Base-by-base conservation (phyloP, 108 stramenopile genomes). In the Nitzschia sp. region DNA sequence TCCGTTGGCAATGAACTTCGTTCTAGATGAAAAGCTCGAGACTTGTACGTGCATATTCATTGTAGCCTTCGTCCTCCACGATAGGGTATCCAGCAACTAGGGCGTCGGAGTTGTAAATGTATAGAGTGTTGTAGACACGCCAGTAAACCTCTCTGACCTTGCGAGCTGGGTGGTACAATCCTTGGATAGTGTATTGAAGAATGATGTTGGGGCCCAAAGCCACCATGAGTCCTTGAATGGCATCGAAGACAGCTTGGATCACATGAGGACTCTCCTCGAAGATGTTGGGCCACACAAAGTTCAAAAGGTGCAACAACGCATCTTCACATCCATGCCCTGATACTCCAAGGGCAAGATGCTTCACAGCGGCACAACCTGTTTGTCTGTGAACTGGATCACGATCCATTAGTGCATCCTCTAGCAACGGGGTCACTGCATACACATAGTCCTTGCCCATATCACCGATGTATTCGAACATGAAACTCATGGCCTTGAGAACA, bases 391-490 rank as follows among this genome's bases (percentile, higher is more conserved):
- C 98, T 52, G 96, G 80, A 71, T 99, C 98, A 14, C 97, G 90
- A 68, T 98, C 97, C 94, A 94, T 97, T n/a, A 99, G 89, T 21
- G 98, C 97, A 83, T 99, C 97, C 72, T 98, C 96, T 21, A 99
- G 78, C 34, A 99, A 81, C 8, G 98, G 97, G 0, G 91, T 86
- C 8, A 98, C 96, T 29, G 97, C 96, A 75, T 97, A 99, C 69
- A 98, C 95, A 78, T 99, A 99, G 79, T 98, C 98, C 88, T 98
- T 98, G 12, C 91, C 96, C 96, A 98, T 96, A 60, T 95, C 95
- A 38, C 98, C 98, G 72, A 99, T 99, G 84, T 99, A 99, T 83
- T 98, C 95, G 73, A 98, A 99, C 96, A 99, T 96, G 78, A 99
- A 99, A 63, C 94, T 95, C 42, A 99, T 71, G 10, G 97, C 96